Evolutionary conservation across 441 rosid species (phyloP).

Genomic region (Euphorbia schlechtendalii): DNA sequence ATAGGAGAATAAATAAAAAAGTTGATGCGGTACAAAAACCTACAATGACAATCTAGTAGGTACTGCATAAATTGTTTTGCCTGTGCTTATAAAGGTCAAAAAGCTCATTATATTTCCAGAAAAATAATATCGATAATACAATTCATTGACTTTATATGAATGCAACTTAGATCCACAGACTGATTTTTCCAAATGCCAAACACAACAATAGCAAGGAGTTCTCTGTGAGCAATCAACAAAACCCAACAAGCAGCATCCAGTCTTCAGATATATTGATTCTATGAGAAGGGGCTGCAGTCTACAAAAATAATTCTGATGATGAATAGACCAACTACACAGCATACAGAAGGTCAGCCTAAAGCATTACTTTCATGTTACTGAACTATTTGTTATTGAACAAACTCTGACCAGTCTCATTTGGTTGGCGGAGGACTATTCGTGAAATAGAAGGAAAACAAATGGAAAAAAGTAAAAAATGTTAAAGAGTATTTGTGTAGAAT

Average conservation of each 20-base stretch:
- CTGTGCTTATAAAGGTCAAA: not conserved
- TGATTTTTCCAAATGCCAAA: not conserved
- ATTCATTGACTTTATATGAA: not conserved
- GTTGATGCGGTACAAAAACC: not conserved
- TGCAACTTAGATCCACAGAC: not conserved
- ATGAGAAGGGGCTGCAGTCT: not conserved
- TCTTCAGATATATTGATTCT: not conserved
- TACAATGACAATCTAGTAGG: not conserved
- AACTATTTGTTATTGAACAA: too few relatives aligned
- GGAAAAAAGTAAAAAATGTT: too few relatives aligned
- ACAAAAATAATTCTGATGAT: not conserved
- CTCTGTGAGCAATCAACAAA: not conserved
- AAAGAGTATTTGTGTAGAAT: too few relatives aligned
- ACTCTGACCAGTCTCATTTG: too few relatives aligned
- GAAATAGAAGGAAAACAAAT: too few relatives aligned
- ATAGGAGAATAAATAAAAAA: not conserved
- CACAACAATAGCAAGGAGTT: not conserved
- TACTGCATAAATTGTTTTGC: not conserved
- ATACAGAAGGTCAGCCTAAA: not conserved
- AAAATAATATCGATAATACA: not conserved
- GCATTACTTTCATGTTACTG: not conserved
- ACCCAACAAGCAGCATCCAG: not conserved
- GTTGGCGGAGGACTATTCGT: too few relatives aligned
- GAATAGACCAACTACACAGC: not conserved
- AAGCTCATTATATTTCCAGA: not conserved